These are phyloP conservation scores for Leccinum olivaceopallidum DNA, from an alignment of 768 basidiomycete species.

Conservation along the genomic window DNA sequence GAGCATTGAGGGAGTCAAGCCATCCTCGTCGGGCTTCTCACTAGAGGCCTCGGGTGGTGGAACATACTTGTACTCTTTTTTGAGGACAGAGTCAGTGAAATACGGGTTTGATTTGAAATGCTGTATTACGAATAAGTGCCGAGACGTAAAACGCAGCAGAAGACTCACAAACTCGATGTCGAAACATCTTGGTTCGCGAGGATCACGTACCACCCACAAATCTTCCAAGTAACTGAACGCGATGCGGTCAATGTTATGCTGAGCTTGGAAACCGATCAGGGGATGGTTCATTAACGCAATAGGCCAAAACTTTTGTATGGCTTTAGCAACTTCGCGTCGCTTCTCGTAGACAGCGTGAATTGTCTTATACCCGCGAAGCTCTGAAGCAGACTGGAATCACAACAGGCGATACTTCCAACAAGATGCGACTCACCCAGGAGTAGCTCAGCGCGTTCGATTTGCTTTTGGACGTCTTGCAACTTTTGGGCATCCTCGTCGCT, in stretches of 20 bases:
- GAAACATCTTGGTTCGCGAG: constrained; percentile 75
- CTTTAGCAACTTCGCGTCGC: constrained; percentile 64
- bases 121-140: constrained; percentile 38
- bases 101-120: constrained; percentile 86
- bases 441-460: constrained; percentile 69
- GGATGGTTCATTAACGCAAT: constrained; percentile 76
- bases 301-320: constrained; percentile 83
- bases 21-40: constrained; percentile 69
- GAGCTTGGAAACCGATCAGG: constrained; percentile 61
- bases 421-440: constrained; percentile 57
- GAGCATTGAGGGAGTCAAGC: constrained; percentile 75
- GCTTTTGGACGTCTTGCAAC: constrained; percentile 64
- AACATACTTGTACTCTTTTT: constrained; percentile 78
- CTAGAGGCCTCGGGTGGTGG: constrained; percentile 51
- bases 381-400: constrained; percentile 37
- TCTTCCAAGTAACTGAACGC: constrained; percentile 86
- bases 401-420: constrained; percentile 2
- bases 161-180: constrained; percentile 84
- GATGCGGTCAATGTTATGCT: constrained; percentile 74
- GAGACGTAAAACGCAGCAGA: constrained; percentile 5
- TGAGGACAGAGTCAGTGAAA: constrained; percentile 73
- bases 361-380: constrained; percentile 60
- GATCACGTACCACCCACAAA: constrained; percentile 77
- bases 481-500: constrained; percentile 72
- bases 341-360: constrained; percentile 66